Conservation (phyloP, 768 basidiomycete species). For the Calvatia gigantea region DNA sequence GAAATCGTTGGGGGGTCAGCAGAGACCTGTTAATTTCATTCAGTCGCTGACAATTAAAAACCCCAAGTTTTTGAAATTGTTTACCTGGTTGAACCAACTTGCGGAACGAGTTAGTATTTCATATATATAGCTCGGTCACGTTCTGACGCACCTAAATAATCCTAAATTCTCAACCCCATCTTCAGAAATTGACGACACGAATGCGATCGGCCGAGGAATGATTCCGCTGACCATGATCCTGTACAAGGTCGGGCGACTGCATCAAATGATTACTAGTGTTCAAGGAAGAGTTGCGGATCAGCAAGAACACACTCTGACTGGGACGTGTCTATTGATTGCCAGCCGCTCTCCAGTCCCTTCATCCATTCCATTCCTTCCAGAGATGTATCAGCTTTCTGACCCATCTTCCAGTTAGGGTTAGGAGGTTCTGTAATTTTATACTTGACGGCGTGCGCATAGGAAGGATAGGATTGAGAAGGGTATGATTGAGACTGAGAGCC, state of each 20-base stretch:
- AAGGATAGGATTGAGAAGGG: no score
- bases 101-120: neutral
- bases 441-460: constrained; percentile 16
- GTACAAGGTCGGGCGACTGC: constrained; percentile 31
- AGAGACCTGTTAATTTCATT: constrained; percentile 34
- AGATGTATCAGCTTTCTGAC: constrained; percentile 28
- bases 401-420: constrained; percentile 37
- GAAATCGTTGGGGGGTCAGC: constrained; percentile 65
- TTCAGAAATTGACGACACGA: constrained; percentile 58
- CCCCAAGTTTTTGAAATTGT: constrained; percentile 2
- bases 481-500: constrained; percentile 13
- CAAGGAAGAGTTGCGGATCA: neutral
- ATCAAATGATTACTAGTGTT: neutral
- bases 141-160: constrained; percentile 40
- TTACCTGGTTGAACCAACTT: constrained; percentile 45
- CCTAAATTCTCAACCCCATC: constrained; percentile 58
- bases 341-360: constrained; percentile 39
- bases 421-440: constrained; percentile 31
- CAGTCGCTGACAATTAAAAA: constrained; percentile 20
- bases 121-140: neutral
- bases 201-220: constrained; percentile 65
- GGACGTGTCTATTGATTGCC: constrained; percentile 33
- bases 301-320: constrained; percentile 21
- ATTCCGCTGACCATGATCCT: constrained; percentile 50
- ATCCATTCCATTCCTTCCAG: constrained; percentile 36